Base-by-base conservation (phyloP, 2,329 filamentous ascomycete species). In the Penicillium sp. region DNA sequence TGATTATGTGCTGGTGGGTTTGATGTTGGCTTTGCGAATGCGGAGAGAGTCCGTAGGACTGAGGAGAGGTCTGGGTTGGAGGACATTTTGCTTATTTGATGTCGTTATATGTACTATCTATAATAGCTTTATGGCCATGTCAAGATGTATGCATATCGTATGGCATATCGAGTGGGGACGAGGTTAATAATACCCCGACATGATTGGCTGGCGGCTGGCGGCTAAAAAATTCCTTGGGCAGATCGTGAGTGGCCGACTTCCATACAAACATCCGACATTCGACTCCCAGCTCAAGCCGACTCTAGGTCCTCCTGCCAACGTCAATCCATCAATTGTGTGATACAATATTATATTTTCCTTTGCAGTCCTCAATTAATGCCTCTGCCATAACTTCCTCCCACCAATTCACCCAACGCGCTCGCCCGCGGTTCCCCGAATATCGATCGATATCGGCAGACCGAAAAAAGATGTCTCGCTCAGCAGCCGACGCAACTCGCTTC, bases 401-500 rank as follows among this genome's bases (percentile, higher is more conserved):
- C 40, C 20, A 20, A 12, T 9, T 23, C 40, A 21, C 7, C 18
- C 3, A 21, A 43, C 40, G n/a, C 18, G 40, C 40, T 43, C 23
- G 23, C n/a, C 47, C 14, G n/a, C 7, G n/a, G 12, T 50, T 24
- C 18, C 8, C 23, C 47, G 47, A 50, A 40, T 8, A 49, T 5
- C 47, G 20, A 28, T 20, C 33, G 24, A 12, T 8, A 52, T n/a
- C 20, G 21, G 28, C 16, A 46, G 20, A 40, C 3, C 35, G 3
- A 2, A 26, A 45, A 46, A n/a, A 7, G 59, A 77, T 78, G 75
- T 75, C 75, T 66, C 76, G 72, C 66, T 77, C 73, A 66, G 75
- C 77, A 58, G 71, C 74, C 62, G 76, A 79, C 66, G 75, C 76
- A 65, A 80, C 77, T 61, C 72, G 77, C 59, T 80, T 80, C 68